Evolutionary conservation across 768 basidiomycete genomes (phyloP).

Genomic region (Pulveroboletus sp.): DNA sequence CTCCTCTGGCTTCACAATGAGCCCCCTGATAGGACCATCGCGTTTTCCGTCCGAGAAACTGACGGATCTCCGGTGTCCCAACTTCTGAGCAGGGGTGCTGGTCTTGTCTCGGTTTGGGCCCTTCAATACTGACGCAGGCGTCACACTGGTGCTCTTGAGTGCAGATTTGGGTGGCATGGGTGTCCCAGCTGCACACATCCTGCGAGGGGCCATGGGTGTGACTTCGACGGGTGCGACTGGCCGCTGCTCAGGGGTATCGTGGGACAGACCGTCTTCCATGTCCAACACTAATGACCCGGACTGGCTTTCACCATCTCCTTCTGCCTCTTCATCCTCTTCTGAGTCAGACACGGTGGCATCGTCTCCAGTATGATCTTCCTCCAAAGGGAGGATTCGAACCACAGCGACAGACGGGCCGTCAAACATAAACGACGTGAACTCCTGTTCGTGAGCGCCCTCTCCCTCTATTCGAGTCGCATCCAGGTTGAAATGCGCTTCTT

Average conservation of each 20-base stretch:
- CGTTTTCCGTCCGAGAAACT: constrained; percentile 95
- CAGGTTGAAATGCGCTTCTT: constrained; percentile 14
- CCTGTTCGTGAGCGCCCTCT: constrained; percentile 50
- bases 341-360: constrained; percentile 40
- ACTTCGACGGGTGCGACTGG: background rate
- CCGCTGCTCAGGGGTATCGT: constrained; percentile 10
- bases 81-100: constrained; percentile 50
- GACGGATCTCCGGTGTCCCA: constrained; percentile 72
- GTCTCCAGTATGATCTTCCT: constrained; percentile 29
- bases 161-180: constrained; percentile 37
- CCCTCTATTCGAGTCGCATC: constrained; percentile 40
- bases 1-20: constrained; percentile 36
- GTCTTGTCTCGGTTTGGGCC: constrained; percentile 44
- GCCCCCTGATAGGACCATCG: constrained; percentile 80
- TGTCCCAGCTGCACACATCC: constrained; percentile 8
- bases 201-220: constrained; percentile 21
- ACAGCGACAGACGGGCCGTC: constrained; percentile 54
- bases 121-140: constrained; percentile 58
- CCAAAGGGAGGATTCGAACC: constrained; percentile 45
- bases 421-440: constrained; percentile 69
- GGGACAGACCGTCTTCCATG: constrained; percentile 38
- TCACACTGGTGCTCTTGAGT: constrained; percentile 42
- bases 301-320: constrained; percentile 2
- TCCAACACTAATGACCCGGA: constrained; percentile 12
- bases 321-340: constrained; percentile 21